Evolutionary conservation across 768 basidiomycete species (phyloP).

Genomic region (Russula foetens): DNA sequence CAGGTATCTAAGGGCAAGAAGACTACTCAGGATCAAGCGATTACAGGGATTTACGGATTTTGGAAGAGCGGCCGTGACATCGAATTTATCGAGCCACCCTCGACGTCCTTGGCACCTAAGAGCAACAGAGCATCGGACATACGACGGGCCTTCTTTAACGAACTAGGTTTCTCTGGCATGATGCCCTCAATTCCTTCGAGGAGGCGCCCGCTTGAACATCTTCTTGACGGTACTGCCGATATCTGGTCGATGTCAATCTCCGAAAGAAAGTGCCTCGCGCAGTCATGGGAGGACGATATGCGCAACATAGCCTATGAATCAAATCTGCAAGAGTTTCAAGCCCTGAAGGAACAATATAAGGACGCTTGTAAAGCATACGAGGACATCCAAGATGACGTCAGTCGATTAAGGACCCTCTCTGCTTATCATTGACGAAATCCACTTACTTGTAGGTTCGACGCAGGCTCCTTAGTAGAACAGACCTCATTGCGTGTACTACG

Average conservation of each 20-base stretch:
- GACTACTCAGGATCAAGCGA: not conserved
- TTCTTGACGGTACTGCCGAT: slow-evolving; percentile 24
- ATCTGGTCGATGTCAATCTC: slow-evolving; percentile 47
- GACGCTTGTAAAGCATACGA: slow-evolving; percentile 32
- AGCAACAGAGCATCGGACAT: not conserved
- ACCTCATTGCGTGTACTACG: slow-evolving; percentile 72
- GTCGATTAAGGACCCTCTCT: slow-evolving; percentile 10
- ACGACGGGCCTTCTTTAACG: slow-evolving; percentile 29
- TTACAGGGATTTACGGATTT: slow-evolving; percentile 14
- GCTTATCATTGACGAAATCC: not conserved
- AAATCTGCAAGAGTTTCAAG: slow-evolving; percentile 36
- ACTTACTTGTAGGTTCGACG: slow-evolving; percentile 40
- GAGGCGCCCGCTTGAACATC: slow-evolving; percentile 33
- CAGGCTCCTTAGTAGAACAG: slow-evolving; percentile 41
- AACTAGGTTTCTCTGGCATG: slow-evolving; percentile 27
- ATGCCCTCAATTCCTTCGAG: slow-evolving; percentile 34
- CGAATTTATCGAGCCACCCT: slow-evolving; percentile 9
- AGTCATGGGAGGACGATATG: slow-evolving; percentile 40
- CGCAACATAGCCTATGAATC: slow-evolving; percentile 27
- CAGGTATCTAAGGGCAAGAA: slow-evolving; percentile 3
- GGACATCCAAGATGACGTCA: slow-evolving; percentile 46
- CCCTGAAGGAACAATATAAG: slow-evolving; percentile 33
- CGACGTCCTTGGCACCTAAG: not conserved
- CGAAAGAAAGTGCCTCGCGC: slow-evolving; percentile 41
- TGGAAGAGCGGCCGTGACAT: slow-evolving; percentile 17